These are phyloP conservation scores for Cairneyella variabilis DNA, from an alignment of 495 filamentous ascomycete species.

Conservation along the genomic window DNA sequence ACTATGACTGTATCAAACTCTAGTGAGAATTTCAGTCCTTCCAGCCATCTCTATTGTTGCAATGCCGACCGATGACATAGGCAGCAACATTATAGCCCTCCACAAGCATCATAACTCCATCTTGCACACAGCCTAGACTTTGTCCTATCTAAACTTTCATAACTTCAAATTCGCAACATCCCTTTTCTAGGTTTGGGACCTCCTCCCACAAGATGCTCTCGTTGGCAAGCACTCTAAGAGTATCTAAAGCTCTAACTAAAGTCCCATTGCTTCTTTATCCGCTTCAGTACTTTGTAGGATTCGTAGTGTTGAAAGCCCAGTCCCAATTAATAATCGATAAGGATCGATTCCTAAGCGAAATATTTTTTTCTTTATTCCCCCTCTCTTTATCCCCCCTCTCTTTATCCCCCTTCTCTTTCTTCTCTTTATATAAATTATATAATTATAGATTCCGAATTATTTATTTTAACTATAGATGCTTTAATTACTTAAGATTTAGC, in stretches of 20 bases:
- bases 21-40: too few relatives aligned
- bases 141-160: slow-evolving; percentile 52
- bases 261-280: slow-evolving; percentile 46
- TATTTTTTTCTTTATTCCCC: too few relatives aligned
- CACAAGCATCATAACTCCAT: slow-evolving; percentile 33
- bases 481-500: too few relatives aligned
- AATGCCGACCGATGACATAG: too few relatives aligned
- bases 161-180: slow-evolving; percentile 40
- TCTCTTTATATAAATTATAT: too few relatives aligned
- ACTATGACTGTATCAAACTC: too few relatives aligned
- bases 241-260: slow-evolving; percentile 52
- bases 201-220: slow-evolving; percentile 48
- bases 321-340: too few relatives aligned
- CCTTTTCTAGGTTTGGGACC: slow-evolving; percentile 49
- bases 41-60: too few relatives aligned
- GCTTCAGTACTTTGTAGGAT: slow-evolving; percentile 60
- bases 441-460: too few relatives aligned
- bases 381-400: slow-evolving; percentile 64
- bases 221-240: slow-evolving; percentile 31
- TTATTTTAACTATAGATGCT: too few relatives aligned
- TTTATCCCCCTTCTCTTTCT: too few relatives aligned
- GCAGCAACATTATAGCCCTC: slow-evolving; percentile 48
- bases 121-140: slow-evolving; percentile 42
- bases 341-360: too few relatives aligned
- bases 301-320: slow-evolving; percentile 55